Base-by-base conservation (phyloP, 1,284 basidiomycete species). In the Termitomyces sp. region DNA sequence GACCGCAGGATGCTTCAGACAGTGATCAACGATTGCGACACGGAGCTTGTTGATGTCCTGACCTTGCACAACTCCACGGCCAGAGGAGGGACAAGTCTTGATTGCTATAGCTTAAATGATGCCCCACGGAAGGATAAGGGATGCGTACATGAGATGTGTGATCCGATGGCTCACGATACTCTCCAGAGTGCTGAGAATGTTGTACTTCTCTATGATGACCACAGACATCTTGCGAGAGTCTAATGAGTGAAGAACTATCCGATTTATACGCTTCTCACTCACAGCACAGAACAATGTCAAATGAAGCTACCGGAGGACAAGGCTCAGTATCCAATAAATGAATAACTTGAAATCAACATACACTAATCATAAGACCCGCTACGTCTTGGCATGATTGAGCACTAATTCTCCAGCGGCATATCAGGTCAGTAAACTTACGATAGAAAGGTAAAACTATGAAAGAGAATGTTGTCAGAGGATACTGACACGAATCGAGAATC, bases 141-240 rank as follows among this genome's bases (percentile, higher is more conserved):
- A 24, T 5, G 64, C 81, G 43, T 62, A 86, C 84, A 78, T 69
- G 21, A 87, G 67, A 60, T 84, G 77, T 4, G 79, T 83, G 58
- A 87, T 80, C 50, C 73, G 75, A 68, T 86, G 78, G 31, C 73
- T 75, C 53, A 77, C 71, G 56, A 91, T 80, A 57, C 80, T 83
- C 41, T 79, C 71, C 52, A 88, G 73, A 66, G 86, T 82, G 18
- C 72, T 71, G 24, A 71, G 65, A 49, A 88, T 79, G 50, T 78
- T 79, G 63, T 89, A 91, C 63, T 78, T 86, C 16, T 83, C 79
- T 4, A 84, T 67, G 8, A 90, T 76, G 2, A 91, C 84, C 13
- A 86, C 55, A 0, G 79, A 72, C 45, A 83, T 70, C 83, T 84
- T 48, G 49, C 1, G 31, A 5, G 7, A 24, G 10, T n/a, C 40